phyloP scores from a whole-genome alignment of 1,284 basidiomycete genomes.

The Irpex sp. region DNA sequence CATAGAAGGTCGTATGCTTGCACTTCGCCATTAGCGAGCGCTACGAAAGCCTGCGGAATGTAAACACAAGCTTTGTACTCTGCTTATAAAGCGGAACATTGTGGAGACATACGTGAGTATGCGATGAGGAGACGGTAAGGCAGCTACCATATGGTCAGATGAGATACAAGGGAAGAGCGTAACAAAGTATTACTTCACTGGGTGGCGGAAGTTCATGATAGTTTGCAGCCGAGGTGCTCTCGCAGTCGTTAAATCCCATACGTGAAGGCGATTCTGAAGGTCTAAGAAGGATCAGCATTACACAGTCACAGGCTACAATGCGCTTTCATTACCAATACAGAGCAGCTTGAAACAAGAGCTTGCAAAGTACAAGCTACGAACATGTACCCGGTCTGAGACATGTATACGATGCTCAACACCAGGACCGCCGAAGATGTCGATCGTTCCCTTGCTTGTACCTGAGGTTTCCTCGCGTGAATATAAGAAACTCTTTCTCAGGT shows the following conservation, averaged over 20 bases:
- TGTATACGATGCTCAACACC: constrained; percentile 52
- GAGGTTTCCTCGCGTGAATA: background rate
- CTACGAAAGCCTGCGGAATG: constrained; percentile 49
- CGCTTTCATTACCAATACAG: constrained; percentile 49
- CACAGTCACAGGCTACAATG: background rate
- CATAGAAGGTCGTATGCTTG: constrained; percentile 70
- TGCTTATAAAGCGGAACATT: background rate
- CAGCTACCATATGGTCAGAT: too few relatives aligned
- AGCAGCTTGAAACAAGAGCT: constrained; percentile 50
- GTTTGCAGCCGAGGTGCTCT: constrained; percentile 52
- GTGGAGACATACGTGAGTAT: constrained; percentile 55
- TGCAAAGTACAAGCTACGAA: constrained; percentile 64
- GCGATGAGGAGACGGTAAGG: constrained; percentile 64
- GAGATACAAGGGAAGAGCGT: too few relatives aligned
- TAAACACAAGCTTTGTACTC: constrained; percentile 1
- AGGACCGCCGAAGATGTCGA: constrained; percentile 63
- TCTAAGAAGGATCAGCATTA: constrained; percentile 36
- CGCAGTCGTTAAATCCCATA: constrained; percentile 60
- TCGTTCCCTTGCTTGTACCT: constrained; percentile 55
- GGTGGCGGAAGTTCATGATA: constrained; percentile 45
- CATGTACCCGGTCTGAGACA: constrained; percentile 42
- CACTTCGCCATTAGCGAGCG: constrained; percentile 51
- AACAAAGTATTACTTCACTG: constrained; percentile 40
- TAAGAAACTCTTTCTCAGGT: background rate
- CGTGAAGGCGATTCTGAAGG: constrained; percentile 55